Evolutionary conservation across 164 flowering plant genomes (phyloP), one percentile per base, ranked within the genome.

Genomic region (Vitis rupestris): DNA sequence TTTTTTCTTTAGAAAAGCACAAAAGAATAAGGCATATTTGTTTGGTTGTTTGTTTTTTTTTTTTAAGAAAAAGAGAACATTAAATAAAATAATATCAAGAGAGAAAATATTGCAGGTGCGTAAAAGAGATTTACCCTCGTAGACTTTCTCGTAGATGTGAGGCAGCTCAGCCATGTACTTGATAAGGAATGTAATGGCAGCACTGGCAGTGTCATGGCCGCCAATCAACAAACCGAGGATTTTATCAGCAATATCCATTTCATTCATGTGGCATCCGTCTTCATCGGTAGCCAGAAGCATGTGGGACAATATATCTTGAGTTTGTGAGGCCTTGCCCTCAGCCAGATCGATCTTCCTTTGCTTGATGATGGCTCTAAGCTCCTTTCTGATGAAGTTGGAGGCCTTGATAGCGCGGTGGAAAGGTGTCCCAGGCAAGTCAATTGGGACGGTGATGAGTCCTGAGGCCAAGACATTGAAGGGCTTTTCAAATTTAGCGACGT

Each of bases 111-210:
- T 37, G 44, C 0, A 37, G 44, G 44, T 3, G 44, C 7, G 44
- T 37, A 37, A 37, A 37, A 37, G 44, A 37, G 44, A n/a, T 49
- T 31, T 57, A 68, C 71, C 71, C 8, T 68, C 12, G 13, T 13
- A 50, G 23, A 68, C 71, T 17, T 59, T 4, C 12, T 48, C 7
- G 15, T 68, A 68, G 23, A 68, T 30, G 23, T 68, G 55, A 68
- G 71, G 71, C 50, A 59, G 44, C 56, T 68, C 71, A 15, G 71
- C 64, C 14, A 68, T 56, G 59, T 17, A 68, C 63, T 59, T 68
- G 31, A 68, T 49, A 15, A 68, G 13, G 27, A 68, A 68, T 10
- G 71, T 59, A 10, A 48, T 10, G 11, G 71, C 52, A 19, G 56
- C 49, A 59, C 64, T 68, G 8, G 71, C 59, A 13, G 71, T 68